These are phyloP conservation scores for Salix viminalis DNA, from an alignment of 345 rosid genomes.

Conservation along the genomic window DNA sequence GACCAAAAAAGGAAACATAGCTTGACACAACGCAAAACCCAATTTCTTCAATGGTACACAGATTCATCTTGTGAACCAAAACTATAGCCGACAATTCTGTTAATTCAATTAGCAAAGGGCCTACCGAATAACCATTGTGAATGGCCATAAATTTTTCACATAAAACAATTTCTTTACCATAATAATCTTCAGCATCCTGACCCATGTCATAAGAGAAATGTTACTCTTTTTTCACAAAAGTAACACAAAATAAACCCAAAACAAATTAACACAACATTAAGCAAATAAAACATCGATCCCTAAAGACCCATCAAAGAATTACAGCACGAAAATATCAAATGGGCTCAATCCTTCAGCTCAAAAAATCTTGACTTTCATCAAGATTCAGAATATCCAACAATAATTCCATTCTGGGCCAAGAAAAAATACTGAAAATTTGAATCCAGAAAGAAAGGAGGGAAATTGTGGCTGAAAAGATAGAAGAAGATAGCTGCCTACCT, in stretches of 20 bases:
- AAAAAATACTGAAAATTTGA: too few relatives aligned
- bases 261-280: neutral
- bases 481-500: neutral
- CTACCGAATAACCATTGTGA: neutral
- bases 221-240: too few relatives aligned
- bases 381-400: too few relatives aligned
- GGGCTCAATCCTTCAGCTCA: neutral
- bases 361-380: neutral
- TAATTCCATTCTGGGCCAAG: too few relatives aligned
- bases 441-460: too few relatives aligned
- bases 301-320: neutral
- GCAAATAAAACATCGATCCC: neutral
- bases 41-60: neutral
- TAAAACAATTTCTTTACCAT: neutral
- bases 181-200: neutral
- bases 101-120: neutral
- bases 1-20: neutral
- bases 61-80: neutral
- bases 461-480: neutral
- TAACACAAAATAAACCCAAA: neutral
- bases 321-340: neutral
- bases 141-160: too few relatives aligned
- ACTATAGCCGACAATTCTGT: neutral
- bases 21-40: neutral
- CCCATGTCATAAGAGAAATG: neutral